Evolutionary conservation across 2,329 filamentous ascomycete species (phyloP).

Genomic region (Cytospora leucostoma): DNA sequence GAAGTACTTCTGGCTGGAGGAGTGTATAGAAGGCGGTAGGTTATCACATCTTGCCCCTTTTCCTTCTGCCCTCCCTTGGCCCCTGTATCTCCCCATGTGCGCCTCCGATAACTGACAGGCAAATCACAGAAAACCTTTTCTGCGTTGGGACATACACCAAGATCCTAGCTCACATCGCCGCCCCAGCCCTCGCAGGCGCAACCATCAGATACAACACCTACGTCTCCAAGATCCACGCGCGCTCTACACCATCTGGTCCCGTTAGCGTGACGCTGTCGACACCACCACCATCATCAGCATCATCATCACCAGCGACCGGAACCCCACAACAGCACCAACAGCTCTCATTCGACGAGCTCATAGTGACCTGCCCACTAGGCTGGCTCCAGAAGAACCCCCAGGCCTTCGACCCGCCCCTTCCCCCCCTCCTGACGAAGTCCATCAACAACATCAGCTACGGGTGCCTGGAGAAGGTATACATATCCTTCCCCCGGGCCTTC

Average conservation of each 20-base stretch:
- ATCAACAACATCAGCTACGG: conserved; percentile 70
- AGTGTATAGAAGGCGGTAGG: conserved; percentile 71
- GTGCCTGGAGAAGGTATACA: conserved; percentile 68
- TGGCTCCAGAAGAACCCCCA: conserved; percentile 63
- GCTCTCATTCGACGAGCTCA: conserved; percentile 62
- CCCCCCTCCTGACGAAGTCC: conserved; percentile 57
- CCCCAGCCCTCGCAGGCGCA: conserved; percentile 56
- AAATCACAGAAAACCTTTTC: conserved; percentile 56
- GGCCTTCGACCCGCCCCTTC: conserved; percentile 63
- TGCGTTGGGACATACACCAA: conserved; percentile 61
- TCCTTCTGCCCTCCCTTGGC: background rate
- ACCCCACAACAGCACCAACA: background rate
- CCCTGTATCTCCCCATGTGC: background rate
- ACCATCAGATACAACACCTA: conserved; percentile 53
- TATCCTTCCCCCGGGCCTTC: conserved; percentile 74
- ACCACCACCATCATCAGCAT: background rate
- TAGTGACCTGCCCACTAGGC: conserved; percentile 68
- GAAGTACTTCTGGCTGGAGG: conserved; percentile 77
- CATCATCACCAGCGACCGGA: background rate
- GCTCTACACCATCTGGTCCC: conserved; percentile 28
- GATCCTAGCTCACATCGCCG: conserved; percentile 59
- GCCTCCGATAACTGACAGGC: conserved; percentile 11
- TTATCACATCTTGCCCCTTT: background rate
- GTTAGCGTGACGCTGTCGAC: conserved; percentile 20
- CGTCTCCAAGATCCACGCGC: conserved; percentile 47